These are phyloP conservation scores for Penicillium expansum DNA, from an alignment of 2,329 filamentous ascomycete genomes.

Conservation along the genomic window DNA sequence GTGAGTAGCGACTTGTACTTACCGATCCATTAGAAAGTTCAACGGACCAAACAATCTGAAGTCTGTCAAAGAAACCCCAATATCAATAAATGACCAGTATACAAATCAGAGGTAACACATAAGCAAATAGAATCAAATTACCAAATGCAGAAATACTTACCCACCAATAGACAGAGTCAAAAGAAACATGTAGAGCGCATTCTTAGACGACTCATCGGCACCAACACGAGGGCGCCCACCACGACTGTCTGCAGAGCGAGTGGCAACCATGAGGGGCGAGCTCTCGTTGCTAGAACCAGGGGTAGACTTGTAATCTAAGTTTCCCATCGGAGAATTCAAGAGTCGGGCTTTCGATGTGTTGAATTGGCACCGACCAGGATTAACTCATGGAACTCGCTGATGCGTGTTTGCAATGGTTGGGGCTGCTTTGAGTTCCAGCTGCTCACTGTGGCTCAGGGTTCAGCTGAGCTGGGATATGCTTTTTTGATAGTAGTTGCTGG, in stretches of 20 bases:
- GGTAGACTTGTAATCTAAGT: neutral
- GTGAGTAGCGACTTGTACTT: slow-evolving; percentile 26
- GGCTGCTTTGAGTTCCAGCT: neutral
- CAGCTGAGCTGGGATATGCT: neutral
- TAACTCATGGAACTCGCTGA: neutral
- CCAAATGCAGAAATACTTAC: slow-evolving; percentile 34
- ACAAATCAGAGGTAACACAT: neutral
- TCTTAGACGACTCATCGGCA: slow-evolving; percentile 64
- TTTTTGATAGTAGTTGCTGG: neutral
- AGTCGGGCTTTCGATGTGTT: neutral
- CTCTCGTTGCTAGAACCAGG: slow-evolving; percentile 19
- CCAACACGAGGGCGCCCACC: slow-evolving; percentile 33
- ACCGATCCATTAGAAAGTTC: slow-evolving; percentile 88
- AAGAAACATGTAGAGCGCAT: slow-evolving; percentile 78
- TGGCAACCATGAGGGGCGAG: slow-evolving; percentile 32
- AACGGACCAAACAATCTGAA: slow-evolving; percentile 95
- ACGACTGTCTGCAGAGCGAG: neutral
- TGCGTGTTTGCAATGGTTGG: neutral
- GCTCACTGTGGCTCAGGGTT: neutral
- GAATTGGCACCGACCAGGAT: neutral
- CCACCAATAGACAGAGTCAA: slow-evolving; percentile 83
- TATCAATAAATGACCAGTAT: slow-evolving; percentile 1
- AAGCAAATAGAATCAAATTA: neutral
- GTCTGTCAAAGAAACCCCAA: slow-evolving; percentile 41
- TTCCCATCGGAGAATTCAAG: neutral